Evolutionary conservation across 2,329 filamentous ascomycete genomes (phyloP).

Genomic region (Aspergillus udagawae): DNA sequence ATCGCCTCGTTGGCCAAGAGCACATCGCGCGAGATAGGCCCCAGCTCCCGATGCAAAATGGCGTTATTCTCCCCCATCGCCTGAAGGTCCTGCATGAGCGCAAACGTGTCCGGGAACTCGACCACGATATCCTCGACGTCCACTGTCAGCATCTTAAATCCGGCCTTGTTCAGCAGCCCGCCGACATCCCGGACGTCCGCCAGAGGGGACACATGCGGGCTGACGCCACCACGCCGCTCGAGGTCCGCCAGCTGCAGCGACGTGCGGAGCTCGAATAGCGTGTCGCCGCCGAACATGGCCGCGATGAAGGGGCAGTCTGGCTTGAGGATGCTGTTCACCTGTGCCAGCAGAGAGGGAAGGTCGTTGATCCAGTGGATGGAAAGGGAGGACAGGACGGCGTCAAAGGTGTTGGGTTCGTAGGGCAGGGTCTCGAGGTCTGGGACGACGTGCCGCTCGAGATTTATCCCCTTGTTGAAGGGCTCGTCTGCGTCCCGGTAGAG

Average conservation of each 20-base stretch:
- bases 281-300: constrained; percentile 95
- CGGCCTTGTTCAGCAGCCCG: constrained; percentile 76
- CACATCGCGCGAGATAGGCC: constrained; percentile 73
- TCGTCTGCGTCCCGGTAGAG: constrained; percentile 70
- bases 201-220: constrained; percentile 83
- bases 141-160: constrained; percentile 93
- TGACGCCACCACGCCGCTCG: constrained; percentile 86
- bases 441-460: constrained; percentile 72
- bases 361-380: constrained; percentile 98
- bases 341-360: constrained; percentile 75
- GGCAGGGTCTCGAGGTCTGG: constrained; percentile 64
- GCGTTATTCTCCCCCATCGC: constrained; percentile 96
- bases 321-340: constrained; percentile 83
- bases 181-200: constrained; percentile 91
- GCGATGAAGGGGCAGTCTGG: constrained; percentile 89
- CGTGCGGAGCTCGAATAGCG: constrained; percentile 86
- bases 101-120: constrained; percentile 85
- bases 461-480: constrained; percentile 67
- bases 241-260: constrained; percentile 89
- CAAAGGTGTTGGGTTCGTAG: constrained; percentile 72
- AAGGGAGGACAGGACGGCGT: constrained; percentile 83
- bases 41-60: constrained; percentile 77
- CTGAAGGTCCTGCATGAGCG: constrained; percentile 89
- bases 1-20: constrained; percentile 83
- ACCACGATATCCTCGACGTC: constrained; percentile 97